A percentile compares a stretch with the other conserved stretches of the same genome.
Evolutionary conservation across 2,329 filamentous ascomycete species (phyloP).

Genomic region (Epichloe uncinata): DNA sequence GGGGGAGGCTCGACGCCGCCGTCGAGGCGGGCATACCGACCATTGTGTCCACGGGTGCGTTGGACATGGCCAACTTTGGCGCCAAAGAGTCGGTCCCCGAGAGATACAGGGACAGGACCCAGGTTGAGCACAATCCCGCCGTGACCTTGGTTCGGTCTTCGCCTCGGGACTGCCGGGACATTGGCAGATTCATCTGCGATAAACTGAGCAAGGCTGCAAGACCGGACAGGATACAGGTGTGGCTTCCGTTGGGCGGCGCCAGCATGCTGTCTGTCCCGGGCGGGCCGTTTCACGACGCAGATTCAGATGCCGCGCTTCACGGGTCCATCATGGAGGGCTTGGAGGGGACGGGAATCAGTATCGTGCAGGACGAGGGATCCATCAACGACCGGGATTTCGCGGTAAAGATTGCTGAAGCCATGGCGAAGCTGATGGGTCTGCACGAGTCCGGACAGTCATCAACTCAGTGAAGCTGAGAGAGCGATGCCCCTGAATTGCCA

Average conservation of each 20-base stretch:
- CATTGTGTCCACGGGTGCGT: constrained; percentile 35
- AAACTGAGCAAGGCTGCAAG: constrained; percentile 33
- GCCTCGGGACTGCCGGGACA: constrained; percentile 36
- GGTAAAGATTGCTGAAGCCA: constrained; percentile 28
- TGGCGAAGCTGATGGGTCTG: constrained; percentile 13
- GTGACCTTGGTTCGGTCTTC: constrained; percentile 55
- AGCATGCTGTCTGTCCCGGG: constrained; percentile 44
- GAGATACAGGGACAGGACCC: constrained; percentile 32
- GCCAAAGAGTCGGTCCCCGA: constrained; percentile 40
- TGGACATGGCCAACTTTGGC: constrained; percentile 54
- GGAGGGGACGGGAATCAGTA: constrained; percentile 30
- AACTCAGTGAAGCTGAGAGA: background rate
- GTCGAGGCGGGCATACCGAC: constrained; percentile 42
- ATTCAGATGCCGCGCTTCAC: constrained; percentile 37
- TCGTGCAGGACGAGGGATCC: constrained; percentile 34
- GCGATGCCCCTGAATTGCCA: too few relatives aligned
- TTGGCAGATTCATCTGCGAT: constrained; percentile 42
- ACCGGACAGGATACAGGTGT: constrained; percentile 34
- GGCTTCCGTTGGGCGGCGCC: constrained; percentile 46
- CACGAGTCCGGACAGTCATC: background rate
- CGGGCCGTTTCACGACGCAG: constrained; percentile 36
- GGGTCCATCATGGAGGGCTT: constrained; percentile 35
- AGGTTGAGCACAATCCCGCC: constrained; percentile 53
- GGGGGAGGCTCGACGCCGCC: constrained; percentile 42
- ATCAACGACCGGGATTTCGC: constrained; percentile 44